These are phyloP conservation scores for Colletotrichum sp. DNA, from an alignment of 2,329 filamentous ascomycete genomes.

Conservation along the genomic window DNA sequence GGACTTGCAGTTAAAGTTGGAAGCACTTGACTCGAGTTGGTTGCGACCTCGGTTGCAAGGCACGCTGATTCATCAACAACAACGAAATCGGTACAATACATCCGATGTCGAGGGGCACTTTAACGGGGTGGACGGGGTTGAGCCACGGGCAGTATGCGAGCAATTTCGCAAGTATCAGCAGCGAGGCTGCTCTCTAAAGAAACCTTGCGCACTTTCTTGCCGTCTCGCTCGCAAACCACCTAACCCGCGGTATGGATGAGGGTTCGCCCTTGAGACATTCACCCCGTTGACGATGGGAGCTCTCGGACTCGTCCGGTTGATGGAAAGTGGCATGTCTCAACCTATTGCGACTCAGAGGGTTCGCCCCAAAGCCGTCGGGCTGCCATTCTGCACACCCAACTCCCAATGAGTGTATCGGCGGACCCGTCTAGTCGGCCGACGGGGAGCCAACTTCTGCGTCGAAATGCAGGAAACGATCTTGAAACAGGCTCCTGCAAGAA, in stretches of 20 bases:
- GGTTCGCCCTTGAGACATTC: background rate
- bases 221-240: background rate
- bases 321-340: background rate
- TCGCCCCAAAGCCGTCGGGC: background rate
- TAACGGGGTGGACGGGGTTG: background rate
- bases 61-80: background rate
- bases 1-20: background rate
- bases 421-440: slow-evolving; percentile 9
- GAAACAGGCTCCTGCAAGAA: slow-evolving; percentile 10
- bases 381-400: background rate
- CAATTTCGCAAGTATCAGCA: background rate
- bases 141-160: background rate
- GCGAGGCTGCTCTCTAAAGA: background rate
- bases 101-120: background rate
- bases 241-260: background rate
- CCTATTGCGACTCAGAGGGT: background rate
- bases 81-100: background rate
- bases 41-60: background rate
- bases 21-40: background rate
- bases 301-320: background rate
- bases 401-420: background rate
- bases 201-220: background rate
- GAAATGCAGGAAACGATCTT: slow-evolving; percentile 6
- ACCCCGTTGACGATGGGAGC: background rate
- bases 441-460: background rate